phyloP scores from a whole-genome alignment of 768 basidiomycete species.

The Cystobasidium tubakii region DNA sequence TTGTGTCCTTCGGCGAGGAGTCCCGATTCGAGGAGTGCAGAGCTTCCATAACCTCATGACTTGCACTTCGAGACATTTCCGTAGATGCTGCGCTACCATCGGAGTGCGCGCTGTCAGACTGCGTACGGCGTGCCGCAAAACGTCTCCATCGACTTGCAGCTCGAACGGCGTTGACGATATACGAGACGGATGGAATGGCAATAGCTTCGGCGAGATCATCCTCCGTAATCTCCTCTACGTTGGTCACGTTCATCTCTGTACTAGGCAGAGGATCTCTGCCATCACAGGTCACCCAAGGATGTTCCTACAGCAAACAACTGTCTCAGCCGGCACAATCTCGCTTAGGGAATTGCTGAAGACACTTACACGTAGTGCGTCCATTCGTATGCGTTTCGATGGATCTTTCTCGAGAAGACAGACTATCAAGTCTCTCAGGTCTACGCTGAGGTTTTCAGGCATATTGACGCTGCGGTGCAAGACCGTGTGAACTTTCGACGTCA shows the following conservation, averaged over 20 bases:
- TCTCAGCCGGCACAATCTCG: background rate
- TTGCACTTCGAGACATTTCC: constrained; percentile 21
- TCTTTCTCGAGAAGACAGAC: constrained; percentile 75
- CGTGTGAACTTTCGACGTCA: too few species aligned
- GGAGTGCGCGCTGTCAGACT: constrained; percentile 15
- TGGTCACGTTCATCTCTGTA: constrained; percentile 35
- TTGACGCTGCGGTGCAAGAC: constrained; percentile 14
- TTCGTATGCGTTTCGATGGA: constrained; percentile 56
- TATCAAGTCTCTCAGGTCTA: constrained; percentile 49
- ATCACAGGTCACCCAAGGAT: constrained; percentile 35
- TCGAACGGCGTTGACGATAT: constrained; percentile 33
- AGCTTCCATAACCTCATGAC: constrained; percentile 1
- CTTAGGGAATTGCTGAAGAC: too few species aligned
- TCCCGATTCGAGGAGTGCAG: constrained; percentile 1
- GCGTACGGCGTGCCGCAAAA: constrained; percentile 31
- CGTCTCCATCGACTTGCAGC: constrained; percentile 28
- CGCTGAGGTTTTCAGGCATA: constrained; percentile 34
- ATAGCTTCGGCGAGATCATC: constrained; percentile 23
- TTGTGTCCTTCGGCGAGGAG: background rate
- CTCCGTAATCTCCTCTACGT: constrained; percentile 25
- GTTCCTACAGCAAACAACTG: constrained; percentile 23
- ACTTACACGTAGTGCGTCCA: constrained; percentile 31
- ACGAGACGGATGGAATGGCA: constrained; percentile 26
- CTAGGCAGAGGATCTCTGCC: constrained; percentile 37
- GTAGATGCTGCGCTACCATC: background rate